Base-by-base conservation (phyloP, 2,329 filamentous ascomycete genomes). In the Exophiala xenobiotica region DNA sequence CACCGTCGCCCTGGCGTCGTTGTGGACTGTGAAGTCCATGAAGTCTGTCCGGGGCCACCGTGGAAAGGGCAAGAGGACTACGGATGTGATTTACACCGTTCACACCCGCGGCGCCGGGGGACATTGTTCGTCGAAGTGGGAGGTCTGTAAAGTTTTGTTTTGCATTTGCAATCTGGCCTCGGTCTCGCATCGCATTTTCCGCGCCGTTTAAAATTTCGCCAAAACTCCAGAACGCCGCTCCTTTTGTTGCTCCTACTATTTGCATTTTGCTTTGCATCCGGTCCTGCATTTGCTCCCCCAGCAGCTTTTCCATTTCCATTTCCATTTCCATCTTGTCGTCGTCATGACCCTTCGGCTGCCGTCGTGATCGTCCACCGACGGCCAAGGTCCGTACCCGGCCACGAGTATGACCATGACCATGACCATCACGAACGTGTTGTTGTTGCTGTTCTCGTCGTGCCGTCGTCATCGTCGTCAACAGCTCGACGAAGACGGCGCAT, bases 401-500 rank as follows among this genome's bases (percentile, higher is more conserved):
- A n/a, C n/a, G n/a, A n/a, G n/a, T n/a, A n/a, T n/a, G n/a, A n/a
- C n/a, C n/a, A n/a, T n/a, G n/a, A n/a, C n/a, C n/a, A n/a, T n/a
- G n/a, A n/a, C n/a, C n/a, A n/a, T n/a, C n/a, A n/a, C n/a, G n/a
- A n/a, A n/a, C n/a, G n/a, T n/a, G n/a, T n/a, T n/a, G n/a, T n/a
- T n/a, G n/a, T n/a, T n/a, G n/a, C n/a, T n/a, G n/a, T n/a, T n/a
- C n/a, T n/a, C n/a, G n/a, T n/a, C n/a, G n/a, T n/a, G n/a, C n/a
- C n/a, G n/a, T n/a, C n/a, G 23, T 35, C n/a, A 24, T 35, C 2
- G 48, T 45, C 20, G 22, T 73, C 71, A 85, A 75, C 19, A 82
- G 70, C 38, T 81, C 75, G 9, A 72, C 70, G 63, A 85, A 81
- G 33, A 81, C 69, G 23, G 80, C 76, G 64, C 82, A 86, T 2